These are phyloP conservation scores for Russula olivacea DNA, from an alignment of 768 basidiomycete species.

Conservation along the genomic window DNA sequence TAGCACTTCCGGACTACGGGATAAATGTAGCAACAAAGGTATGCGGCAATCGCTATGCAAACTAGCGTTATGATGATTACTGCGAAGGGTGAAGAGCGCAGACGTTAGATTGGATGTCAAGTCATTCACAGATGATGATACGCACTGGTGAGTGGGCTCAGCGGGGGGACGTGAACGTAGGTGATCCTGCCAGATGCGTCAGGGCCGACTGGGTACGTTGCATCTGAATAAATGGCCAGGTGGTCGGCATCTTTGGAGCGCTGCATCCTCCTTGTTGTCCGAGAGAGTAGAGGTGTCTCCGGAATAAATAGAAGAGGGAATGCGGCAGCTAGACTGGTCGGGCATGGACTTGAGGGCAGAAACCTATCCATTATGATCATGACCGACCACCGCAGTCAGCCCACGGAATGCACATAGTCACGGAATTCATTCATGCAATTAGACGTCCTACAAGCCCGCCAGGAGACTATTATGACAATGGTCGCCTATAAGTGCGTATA, in stretches of 20 bases:
- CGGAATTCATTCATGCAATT: conserved; percentile 19
- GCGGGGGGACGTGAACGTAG: conserved; percentile 13
- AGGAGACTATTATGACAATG: conserved; percentile 8
- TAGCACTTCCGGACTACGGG: conserved; percentile 2
- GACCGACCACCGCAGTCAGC: conserved; percentile 6
- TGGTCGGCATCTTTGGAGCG: conserved; percentile 5
- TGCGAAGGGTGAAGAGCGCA: background rate
- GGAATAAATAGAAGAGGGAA: background rate
- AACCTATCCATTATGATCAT: background rate
- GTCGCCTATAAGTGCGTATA: conserved; percentile 20
- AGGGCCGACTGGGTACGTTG: conserved; percentile 18
- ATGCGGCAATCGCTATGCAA: conserved; percentile 10
- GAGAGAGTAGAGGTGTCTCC: background rate
- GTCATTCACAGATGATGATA: background rate
- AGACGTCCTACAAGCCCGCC: conserved; percentile 11
- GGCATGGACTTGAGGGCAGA: background rate
- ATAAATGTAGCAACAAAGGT: conserved; percentile 21
- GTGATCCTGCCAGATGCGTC: conserved; percentile 8
- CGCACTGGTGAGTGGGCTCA: conserved; percentile 18
- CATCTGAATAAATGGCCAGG: conserved; percentile 8
- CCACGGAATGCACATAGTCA: conserved; percentile 11
- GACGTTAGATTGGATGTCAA: background rate
- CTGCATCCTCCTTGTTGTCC: conserved; percentile 4
- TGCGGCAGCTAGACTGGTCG: background rate
- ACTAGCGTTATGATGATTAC: conserved; percentile 5